Evolutionary conservation across 2,329 filamentous ascomycete genomes (phyloP), one percentile per base, ranked within the genome.

Genomic region (Cercospora berteroae): DNA sequence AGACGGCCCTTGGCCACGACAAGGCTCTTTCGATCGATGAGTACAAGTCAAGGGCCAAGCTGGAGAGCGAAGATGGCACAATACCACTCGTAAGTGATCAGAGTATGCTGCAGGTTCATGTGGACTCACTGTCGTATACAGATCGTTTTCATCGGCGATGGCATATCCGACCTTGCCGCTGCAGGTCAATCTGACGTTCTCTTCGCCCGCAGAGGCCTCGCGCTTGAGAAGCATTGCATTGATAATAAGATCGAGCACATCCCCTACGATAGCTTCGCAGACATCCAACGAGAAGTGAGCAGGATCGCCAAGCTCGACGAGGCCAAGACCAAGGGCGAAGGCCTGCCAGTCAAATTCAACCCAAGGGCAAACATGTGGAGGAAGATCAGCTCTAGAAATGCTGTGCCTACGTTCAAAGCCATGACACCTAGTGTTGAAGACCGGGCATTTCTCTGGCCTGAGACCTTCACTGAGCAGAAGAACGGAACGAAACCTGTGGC

Each of bases 121-220:
- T 36, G 10, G 23, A 16, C 23, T 23, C 20, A 36, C 60, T 56
- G 60, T 55, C 10, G 29, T 16, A 2, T n/a, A 48, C 36, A 64
- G 50, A 89, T 90, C 71, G 81, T 90, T 62, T 91, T 90, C 79
- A 89, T 90, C 71, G 88, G 89, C 59, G 89, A 90, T 73, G 89
- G 88, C 23, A 87, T 90, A 5, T 89, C 87, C 0, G 89, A 90
- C 74, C 82, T 90, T 1, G 84, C 89, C 0, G 88, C 88, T 2
- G 88, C 89, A 0, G 82, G 87, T 31, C 84, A 90, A 74, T 87
- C 88, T 1, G 89, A 90, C 74, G 86, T 90, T 0, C 83, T 91
- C 10, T 90, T 90, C 73, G 88, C 89, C 0, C 84, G 88, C 10
- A 83, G 85, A n/a, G 88, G 88, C 0, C 80, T 90, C 44, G 81